Conservation (phyloP, 768 basidiomycete genomes). For the Xerocomellus intermedius region DNA sequence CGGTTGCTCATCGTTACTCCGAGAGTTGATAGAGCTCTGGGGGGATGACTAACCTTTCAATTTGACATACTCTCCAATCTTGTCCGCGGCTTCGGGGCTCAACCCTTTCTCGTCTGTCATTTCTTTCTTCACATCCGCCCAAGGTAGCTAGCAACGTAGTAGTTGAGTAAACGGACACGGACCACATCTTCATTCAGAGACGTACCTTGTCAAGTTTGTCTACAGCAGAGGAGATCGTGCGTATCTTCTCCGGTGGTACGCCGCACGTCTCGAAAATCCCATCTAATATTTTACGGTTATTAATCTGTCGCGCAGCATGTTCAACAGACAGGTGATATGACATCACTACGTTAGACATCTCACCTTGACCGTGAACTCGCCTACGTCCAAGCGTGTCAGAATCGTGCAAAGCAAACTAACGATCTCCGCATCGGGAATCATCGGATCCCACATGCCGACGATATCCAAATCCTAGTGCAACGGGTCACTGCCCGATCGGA, state of each 20-base stretch:
- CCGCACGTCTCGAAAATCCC: conserved; percentile 97
- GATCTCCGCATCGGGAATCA: conserved; percentile 96
- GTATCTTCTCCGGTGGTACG: conserved; percentile 85
- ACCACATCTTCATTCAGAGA: background rate
- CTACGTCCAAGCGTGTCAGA: conserved; percentile 80
- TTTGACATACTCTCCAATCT: conserved; percentile 96
- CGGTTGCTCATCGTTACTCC: background rate
- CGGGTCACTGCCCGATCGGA: background rate
- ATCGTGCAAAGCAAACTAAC: conserved; percentile 81
- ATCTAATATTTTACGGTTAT: conserved; percentile 95
- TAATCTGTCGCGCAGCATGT: conserved; percentile 53
- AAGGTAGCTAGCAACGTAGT: conserved; percentile 56
- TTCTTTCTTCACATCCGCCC: conserved; percentile 91
- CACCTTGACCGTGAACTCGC: conserved; percentile 93
- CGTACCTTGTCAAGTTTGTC: conserved; percentile 96
- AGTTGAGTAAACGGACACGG: background rate
- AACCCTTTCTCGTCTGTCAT: conserved; percentile 97
- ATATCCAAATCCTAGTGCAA: conserved; percentile 86
- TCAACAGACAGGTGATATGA: background rate
- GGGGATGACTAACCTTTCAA: conserved; percentile 66
- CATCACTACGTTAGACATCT: background rate
- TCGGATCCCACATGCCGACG: conserved; percentile 86
- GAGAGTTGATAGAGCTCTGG: background rate
- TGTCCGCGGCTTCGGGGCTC: conserved; percentile 76
- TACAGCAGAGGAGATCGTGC: conserved; percentile 92